These are phyloP conservation scores for Lippia alba DNA, from an alignment of 305 asterid species.

Conservation along the genomic window DNA sequence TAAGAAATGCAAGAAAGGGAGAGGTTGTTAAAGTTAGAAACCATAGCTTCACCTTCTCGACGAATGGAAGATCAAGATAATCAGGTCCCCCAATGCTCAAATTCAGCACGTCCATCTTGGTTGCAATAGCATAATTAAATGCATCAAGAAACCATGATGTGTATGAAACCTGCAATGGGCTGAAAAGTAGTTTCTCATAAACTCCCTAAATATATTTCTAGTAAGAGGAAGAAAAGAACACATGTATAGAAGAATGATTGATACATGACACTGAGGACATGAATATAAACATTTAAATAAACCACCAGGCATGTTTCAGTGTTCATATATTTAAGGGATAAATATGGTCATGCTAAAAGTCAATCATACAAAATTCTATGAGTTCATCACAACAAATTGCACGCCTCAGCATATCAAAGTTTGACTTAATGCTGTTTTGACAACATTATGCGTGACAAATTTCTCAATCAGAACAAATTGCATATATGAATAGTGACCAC, in stretches of 20 bases:
- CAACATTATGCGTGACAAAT: conserved; percentile 2
- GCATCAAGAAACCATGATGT: conserved; percentile 99
- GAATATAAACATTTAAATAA: conserved; percentile 12
- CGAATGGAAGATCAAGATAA: conserved; percentile 93
- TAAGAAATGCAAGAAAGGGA: conserved; percentile 23
- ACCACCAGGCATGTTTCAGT: conserved; percentile 3
- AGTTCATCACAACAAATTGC: conserved; percentile 12
- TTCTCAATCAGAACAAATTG: no score
- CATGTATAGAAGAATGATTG: conserved; percentile 13
- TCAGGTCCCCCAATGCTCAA: conserved; percentile 99
- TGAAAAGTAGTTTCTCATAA: conserved; percentile 86
- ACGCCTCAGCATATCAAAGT: background rate
- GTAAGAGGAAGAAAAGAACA: conserved; percentile 30
- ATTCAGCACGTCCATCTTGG: conserved; percentile 95
- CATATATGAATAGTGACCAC: no score
- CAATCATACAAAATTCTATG: conserved; percentile 6
- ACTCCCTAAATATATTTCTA: conserved; percentile 52
- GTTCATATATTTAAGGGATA: conserved; percentile 13
- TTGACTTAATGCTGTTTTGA: conserved; percentile 3
- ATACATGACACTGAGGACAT: conserved; percentile 17
- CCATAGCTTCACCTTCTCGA: conserved; percentile 71
- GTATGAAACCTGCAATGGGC: conserved; percentile 98
- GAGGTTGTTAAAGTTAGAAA: conserved; percentile 12
- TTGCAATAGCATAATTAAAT: conserved; percentile 96
- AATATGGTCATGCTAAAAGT: background rate